Evolutionary conservation across 2,329 filamentous ascomycete genomes (phyloP).

Genomic region (Claviceps quebecensis): DNA sequence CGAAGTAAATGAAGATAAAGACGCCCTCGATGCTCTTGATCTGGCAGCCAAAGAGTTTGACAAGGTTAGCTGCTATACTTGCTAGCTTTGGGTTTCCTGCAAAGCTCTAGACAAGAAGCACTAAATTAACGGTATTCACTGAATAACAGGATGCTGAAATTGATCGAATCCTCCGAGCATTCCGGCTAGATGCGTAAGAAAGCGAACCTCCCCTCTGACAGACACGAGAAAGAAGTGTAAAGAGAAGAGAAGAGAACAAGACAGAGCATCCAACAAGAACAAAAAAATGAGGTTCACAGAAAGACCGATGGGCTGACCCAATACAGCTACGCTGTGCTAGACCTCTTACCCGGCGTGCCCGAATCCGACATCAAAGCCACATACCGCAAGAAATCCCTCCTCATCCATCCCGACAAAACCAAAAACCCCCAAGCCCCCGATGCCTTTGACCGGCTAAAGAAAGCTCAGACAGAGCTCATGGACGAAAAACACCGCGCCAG

Average conservation of each 20-base stretch:
- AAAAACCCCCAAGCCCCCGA: conserved; percentile 81
- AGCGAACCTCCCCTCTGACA: neutral
- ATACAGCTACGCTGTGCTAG: conserved; percentile 74
- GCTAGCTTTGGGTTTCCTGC: no score
- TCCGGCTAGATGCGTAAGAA: conserved; percentile 50
- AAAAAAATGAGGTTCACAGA: neutral
- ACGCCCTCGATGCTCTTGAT: conserved; percentile 69
- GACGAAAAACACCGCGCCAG: conserved; percentile 82
- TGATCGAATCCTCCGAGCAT: conserved; percentile 82
- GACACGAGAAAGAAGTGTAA: neutral
- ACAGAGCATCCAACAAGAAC: no score
- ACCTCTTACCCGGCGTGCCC: conserved; percentile 86
- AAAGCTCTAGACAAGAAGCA: neutral
- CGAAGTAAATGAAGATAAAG: conserved; percentile 44
- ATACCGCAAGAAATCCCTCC: conserved; percentile 95
- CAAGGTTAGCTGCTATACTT: conserved; percentile 50
- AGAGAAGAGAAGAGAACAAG: neutral
- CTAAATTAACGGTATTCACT: conserved; percentile 9
- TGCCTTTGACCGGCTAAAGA: conserved; percentile 91
- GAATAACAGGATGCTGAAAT: conserved; percentile 72
- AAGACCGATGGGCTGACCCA: neutral
- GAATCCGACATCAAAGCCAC: conserved; percentile 90
- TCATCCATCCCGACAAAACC: conserved; percentile 98
- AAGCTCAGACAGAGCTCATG: conserved; percentile 80
- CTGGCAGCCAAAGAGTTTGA: conserved; percentile 79